These are phyloP conservation scores for Raphidocelis subcapitata DNA, from an alignment of 139 green algal genomes.

Conservation along the genomic window DNA sequence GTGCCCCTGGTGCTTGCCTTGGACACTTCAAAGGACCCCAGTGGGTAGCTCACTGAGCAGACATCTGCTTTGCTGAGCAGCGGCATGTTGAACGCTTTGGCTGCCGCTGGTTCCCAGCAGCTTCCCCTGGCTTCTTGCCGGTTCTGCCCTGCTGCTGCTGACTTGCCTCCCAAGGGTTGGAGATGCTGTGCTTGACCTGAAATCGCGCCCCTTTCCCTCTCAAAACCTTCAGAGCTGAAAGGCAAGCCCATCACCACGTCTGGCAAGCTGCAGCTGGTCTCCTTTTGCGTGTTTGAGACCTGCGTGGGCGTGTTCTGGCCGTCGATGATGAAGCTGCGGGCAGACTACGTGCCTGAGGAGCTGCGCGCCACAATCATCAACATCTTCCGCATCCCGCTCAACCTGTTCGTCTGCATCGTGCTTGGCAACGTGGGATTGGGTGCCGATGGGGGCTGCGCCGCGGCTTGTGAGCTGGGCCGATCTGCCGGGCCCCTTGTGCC, in stretches of 20 bases:
- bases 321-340: constrained; percentile 91
- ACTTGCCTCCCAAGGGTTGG: too few relatives aligned
- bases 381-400: constrained; percentile 95
- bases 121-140: neutral
- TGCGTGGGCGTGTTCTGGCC: constrained; percentile 95
- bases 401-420: constrained; percentile 95
- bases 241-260: constrained; percentile 48
- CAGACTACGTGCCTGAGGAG: constrained; percentile 90
- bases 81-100: constrained; percentile 78
- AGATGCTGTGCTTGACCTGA: too few relatives aligned
- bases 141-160: neutral
- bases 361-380: constrained; percentile 95
- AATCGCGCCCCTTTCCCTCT: too few relatives aligned
- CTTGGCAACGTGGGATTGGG: constrained; percentile 83
- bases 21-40: constrained; percentile 19
- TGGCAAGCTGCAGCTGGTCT: constrained; percentile 80
- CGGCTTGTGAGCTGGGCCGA: neutral
- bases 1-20: constrained; percentile 43
- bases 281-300: constrained; percentile 91
- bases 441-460: neutral
- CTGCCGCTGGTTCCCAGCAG: constrained; percentile 77
- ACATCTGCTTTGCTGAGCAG: too few relatives aligned
- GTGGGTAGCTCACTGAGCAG: neutral
- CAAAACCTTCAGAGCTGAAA: constrained; percentile 8
- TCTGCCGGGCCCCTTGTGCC: neutral